phyloP scores from a whole-genome alignment of 2,329 filamentous ascomycete species.

The Penicillium sp. region DNA sequence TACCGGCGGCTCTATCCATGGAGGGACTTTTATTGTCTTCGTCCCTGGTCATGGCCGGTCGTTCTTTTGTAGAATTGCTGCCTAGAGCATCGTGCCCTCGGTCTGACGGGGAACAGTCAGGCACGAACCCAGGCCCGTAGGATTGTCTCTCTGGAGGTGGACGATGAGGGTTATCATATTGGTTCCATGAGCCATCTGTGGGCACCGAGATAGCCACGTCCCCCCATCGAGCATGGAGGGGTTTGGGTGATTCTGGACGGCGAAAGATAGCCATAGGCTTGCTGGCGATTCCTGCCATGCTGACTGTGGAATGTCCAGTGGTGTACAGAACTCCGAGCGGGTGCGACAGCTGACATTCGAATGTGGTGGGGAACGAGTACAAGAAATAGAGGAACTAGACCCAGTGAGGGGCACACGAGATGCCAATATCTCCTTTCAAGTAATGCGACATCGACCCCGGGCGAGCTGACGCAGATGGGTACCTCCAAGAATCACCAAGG shows the following conservation, averaged over 20 bases:
- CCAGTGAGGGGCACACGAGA: neutral
- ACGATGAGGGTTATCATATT: slow-evolving; percentile 34
- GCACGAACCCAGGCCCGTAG: slow-evolving; percentile 36
- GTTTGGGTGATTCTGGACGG: slow-evolving; percentile 28
- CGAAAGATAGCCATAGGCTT: slow-evolving; percentile 36
- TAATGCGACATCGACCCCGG: neutral
- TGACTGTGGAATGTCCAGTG: neutral
- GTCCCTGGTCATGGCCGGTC: slow-evolving; percentile 5
- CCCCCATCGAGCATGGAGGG: slow-evolving; percentile 43
- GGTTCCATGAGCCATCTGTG: slow-evolving; percentile 43
- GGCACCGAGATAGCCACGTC: slow-evolving; percentile 42
- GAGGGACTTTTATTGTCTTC: slow-evolving; percentile 14
- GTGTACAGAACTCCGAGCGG: slow-evolving; percentile 1
- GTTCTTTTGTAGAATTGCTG: neutral
- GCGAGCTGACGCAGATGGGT: slow-evolving; percentile 2
- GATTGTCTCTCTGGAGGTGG: slow-evolving; percentile 13
- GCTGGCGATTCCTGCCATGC: slow-evolving; percentile 34
- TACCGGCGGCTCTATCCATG: neutral
- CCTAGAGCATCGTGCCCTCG: neutral
- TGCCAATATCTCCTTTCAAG: slow-evolving; percentile 2
- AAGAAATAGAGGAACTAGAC: neutral
- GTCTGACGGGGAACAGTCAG: slow-evolving; percentile 21
- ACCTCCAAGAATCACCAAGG: slow-evolving; percentile 7
- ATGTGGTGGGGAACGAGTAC: neutral
- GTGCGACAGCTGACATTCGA: slow-evolving; percentile 12